Conservation (phyloP, 139 green algal genomes). For the Chlorella sorokiniana region DNA sequence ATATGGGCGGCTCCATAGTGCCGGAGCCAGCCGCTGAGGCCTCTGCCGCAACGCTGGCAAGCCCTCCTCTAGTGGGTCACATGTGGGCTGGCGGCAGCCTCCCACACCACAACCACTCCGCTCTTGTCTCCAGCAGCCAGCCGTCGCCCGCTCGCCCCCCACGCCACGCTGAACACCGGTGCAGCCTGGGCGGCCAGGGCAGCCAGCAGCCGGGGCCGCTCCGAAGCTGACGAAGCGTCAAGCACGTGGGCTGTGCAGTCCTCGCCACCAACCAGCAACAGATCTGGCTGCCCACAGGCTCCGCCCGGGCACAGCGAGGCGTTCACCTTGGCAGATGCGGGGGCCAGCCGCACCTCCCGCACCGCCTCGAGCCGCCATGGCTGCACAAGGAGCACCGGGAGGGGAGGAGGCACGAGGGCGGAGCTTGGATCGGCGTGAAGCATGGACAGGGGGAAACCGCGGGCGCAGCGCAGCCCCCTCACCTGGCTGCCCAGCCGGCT, state of each 20-base stretch:
- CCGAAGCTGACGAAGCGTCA: not conserved
- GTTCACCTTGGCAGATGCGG: conserved; percentile 1
- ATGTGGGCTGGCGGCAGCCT: too few relatives aligned
- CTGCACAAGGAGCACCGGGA: not conserved
- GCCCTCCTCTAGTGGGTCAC: too few relatives aligned
- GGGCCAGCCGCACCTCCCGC: not conserved
- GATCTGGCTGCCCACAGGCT: not conserved
- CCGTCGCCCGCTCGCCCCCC: conserved; percentile 3
- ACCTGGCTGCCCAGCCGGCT: conserved; percentile 3
- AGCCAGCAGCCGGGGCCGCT: not conserved
- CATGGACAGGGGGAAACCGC: not conserved
- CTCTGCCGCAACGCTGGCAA: too few relatives aligned
- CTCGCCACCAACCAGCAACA: conserved; percentile 16
- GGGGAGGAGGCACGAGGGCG: not conserved
- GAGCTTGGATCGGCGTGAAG: not conserved
- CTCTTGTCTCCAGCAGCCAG: conserved; percentile 7
- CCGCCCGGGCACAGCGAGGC: conserved; percentile 10
- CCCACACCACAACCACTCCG: conserved; percentile 19
- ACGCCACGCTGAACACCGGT: conserved; percentile 5
- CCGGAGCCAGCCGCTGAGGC: too few relatives aligned
- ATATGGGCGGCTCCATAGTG: too few relatives aligned
- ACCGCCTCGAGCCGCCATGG: conserved; percentile 7
- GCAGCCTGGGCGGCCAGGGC: not conserved
- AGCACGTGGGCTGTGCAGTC: conserved; percentile 8
- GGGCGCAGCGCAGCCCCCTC: not conserved